phyloP scores from a whole-genome alignment of 306 rosid species.

The Abrus precatorius region DNA sequence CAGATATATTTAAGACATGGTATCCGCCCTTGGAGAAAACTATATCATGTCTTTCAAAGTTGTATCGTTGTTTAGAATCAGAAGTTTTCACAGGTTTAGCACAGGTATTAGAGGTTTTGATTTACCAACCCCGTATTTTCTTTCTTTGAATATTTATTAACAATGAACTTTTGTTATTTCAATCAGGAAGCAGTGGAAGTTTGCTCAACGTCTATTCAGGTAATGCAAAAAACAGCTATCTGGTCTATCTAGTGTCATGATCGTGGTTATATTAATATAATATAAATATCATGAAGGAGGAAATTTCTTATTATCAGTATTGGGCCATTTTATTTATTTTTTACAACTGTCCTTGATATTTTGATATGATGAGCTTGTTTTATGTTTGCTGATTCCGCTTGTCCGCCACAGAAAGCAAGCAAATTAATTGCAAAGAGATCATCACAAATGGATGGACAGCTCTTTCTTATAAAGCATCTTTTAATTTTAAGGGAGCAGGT shows the following conservation, averaged over 20 bases:
- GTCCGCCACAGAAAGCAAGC: conserved; percentile 84
- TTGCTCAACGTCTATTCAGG: conserved; percentile 92
- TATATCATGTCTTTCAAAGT: conserved; percentile 90
- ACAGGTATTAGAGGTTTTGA: conserved; percentile 70
- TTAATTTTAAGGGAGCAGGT: conserved; percentile 98
- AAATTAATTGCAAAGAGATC: conserved; percentile 90
- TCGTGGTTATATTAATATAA: conserved; percentile 39
- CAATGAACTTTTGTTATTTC: conserved; percentile 35
- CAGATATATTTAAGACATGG: conserved; percentile 80
- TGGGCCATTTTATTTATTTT: neutral
- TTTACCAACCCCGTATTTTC: conserved; percentile 19
- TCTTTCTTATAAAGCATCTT: conserved; percentile 95
- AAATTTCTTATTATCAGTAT: conserved; percentile 4
- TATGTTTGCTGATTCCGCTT: conserved; percentile 48
- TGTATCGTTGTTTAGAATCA: conserved; percentile 91
- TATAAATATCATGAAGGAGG: conserved; percentile 14
- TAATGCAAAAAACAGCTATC: conserved; percentile 38
- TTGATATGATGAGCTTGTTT: conserved; percentile 41
- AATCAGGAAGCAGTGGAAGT: conserved; percentile 96
- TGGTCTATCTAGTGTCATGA: neutral
- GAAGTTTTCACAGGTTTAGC: conserved; percentile 97
- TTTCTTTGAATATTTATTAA: conserved; percentile 41
- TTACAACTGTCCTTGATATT: conserved; percentile 2
- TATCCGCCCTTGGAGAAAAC: conserved; percentile 98
- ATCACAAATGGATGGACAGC: conserved; percentile 95